These are phyloP conservation scores for Backusella luteola DNA, from an alignment of 192 early-diverging fungal genomes.

Conservation along the genomic window DNA sequence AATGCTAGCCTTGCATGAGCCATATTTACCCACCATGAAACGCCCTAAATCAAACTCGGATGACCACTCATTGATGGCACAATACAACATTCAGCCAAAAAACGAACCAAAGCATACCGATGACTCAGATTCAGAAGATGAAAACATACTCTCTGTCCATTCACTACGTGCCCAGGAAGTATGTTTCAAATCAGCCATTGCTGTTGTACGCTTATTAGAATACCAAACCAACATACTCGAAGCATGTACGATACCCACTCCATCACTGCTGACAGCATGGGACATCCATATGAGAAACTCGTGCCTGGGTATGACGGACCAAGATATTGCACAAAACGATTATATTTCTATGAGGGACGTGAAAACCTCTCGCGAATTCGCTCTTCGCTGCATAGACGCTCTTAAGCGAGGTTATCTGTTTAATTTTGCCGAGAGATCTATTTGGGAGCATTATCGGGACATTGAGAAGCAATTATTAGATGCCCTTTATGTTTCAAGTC, in stretches of 20 bases:
- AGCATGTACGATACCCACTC: conserved; percentile 11
- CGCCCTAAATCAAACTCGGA: not conserved
- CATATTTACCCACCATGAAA: conserved; percentile 9
- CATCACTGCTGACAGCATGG: conserved; percentile 15
- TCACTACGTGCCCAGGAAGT: conserved; percentile 20
- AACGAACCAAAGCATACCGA: not conserved
- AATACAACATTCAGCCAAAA: not conserved
- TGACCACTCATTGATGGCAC: not conserved
- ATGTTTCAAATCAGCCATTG: conserved; percentile 11
- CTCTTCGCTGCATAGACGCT: conserved; percentile 16
- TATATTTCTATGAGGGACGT: not conserved
- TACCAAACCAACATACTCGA: conserved; percentile 14
- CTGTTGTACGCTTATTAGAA: conserved; percentile 15
- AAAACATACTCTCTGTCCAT: not conserved
- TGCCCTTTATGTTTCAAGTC: not conserved
- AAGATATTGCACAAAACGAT: not conserved
- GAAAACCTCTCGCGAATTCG: not conserved
- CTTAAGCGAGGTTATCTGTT: conserved; percentile 17
- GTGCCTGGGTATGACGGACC: conserved; percentile 4
- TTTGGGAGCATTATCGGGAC: conserved; percentile 22
- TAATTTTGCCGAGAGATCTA: conserved; percentile 13
- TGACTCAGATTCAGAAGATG: not conserved
- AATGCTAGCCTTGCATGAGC: conserved; percentile 14
- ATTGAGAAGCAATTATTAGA: conserved; percentile 20
- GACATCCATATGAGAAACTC: conserved; percentile 22